These are phyloP conservation scores for Peribolospora baueri DNA, from an alignment of 768 basidiomycete genomes.

Conservation along the genomic window DNA sequence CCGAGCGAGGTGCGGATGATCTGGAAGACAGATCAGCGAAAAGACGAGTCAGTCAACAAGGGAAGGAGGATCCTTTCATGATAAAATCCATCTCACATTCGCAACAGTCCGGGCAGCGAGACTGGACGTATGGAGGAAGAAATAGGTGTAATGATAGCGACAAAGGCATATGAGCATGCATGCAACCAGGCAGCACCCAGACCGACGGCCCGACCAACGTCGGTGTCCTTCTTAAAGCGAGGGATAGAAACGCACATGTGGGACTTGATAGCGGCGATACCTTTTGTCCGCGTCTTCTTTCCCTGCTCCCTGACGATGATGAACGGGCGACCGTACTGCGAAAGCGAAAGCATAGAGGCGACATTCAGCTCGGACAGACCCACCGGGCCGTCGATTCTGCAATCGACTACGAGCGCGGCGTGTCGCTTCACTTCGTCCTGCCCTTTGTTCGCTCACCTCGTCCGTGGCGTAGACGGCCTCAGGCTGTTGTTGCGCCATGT, in stretches of 20 bases:
- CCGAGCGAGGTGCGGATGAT: conserved; percentile 88
- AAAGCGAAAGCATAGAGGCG: neutral
- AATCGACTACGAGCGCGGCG: neutral
- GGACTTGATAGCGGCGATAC: conserved; percentile 85
- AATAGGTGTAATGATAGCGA: no score
- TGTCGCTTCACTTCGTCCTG: neutral
- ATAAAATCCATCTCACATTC: neutral
- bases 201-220: no score
- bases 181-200: conserved; percentile 5
- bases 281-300: conserved; percentile 76
- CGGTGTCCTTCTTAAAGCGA: no score
- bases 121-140: no score
- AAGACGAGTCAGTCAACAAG: conserved; percentile 4
- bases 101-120: neutral
- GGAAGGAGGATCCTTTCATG: neutral
- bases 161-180: neutral
- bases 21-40: conserved; percentile 53
- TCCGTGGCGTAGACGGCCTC: conserved; percentile 64
- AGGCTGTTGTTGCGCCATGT: neutral
- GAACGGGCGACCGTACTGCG: conserved; percentile 80
- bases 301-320: conserved; percentile 87
- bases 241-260: neutral
- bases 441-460: conserved; percentile 29
- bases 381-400: neutral
- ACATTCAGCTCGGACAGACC: neutral